Evolutionary conservation across 495 filamentous ascomycete species (phyloP).

Genomic region (Aspergillus funiculosus): DNA sequence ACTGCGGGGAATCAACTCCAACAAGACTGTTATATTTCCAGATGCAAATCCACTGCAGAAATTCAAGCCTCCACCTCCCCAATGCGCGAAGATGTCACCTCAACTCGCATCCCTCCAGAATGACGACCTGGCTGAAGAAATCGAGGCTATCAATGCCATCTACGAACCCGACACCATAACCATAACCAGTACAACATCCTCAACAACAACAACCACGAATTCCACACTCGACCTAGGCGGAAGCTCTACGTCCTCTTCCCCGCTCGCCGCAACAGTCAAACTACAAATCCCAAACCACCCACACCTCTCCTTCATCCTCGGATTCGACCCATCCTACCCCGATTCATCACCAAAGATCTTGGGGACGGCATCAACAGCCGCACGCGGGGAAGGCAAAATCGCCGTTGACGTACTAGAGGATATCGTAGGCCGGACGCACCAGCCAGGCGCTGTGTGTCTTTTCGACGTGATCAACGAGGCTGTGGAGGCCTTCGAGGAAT

Average conservation of each 20-base stretch:
- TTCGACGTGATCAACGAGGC: conserved; percentile 74
- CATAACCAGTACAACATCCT: conserved; percentile 32
- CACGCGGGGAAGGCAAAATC: conserved; percentile 59
- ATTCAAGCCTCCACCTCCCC: too few relatives aligned
- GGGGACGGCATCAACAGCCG: conserved; percentile 50
- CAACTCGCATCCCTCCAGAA: conserved; percentile 36
- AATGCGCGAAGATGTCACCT: conserved; percentile 9
- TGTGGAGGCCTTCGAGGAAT: conserved; percentile 38
- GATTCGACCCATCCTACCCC: conserved; percentile 70
- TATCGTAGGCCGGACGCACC: conserved; percentile 58
- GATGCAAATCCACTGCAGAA: too few relatives aligned
- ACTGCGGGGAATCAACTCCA: background rate
- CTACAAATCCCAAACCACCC: conserved; percentile 40
- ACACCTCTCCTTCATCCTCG: conserved; percentile 53
- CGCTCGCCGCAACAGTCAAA: conserved; percentile 27
- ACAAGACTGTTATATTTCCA: background rate
- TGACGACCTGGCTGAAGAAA: conserved; percentile 69
- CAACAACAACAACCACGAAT: conserved; percentile 38
- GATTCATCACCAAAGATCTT: conserved; percentile 61
- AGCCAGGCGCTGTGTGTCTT: conserved; percentile 73
- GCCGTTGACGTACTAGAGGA: conserved; percentile 61
- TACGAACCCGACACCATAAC: conserved; percentile 66
- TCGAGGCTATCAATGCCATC: conserved; percentile 88
- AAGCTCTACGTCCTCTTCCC: conserved; percentile 4
- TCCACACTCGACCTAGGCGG: conserved; percentile 37